A percentile compares a stretch with the other conserved stretches of the same genome.
phyloP scores from a whole-genome alignment of 345 rosid species.

The Balakata baccata region DNA sequence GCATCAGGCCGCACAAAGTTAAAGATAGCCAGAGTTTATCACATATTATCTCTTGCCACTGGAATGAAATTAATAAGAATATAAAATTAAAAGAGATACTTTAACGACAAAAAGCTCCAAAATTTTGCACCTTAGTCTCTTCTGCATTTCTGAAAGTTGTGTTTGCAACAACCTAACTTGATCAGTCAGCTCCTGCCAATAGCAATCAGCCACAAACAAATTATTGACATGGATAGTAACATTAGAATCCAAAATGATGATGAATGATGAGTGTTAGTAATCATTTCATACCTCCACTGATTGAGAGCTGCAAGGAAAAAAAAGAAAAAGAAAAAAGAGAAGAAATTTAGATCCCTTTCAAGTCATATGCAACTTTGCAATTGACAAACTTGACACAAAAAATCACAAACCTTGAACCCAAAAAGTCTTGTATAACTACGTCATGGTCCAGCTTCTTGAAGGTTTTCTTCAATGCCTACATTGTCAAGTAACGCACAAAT shows the following conservation, averaged over 20 bases:
- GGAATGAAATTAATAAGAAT: not conserved
- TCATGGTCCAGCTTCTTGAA: conserved; percentile 92
- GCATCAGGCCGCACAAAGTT: not conserved
- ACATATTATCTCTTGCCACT: conserved; percentile 1
- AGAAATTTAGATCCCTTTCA: conserved; percentile 26
- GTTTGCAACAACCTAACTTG: conserved; percentile 55
- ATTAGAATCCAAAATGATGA: conserved; percentile 1
- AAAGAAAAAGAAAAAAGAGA: conserved; percentile 12
- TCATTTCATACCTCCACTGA: conserved; percentile 58
- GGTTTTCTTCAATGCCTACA: conserved; percentile 80
- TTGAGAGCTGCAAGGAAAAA: conserved; percentile 52
- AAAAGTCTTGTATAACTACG: conserved; percentile 72
- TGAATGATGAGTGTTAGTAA: not conserved
- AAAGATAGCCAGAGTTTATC: not conserved
- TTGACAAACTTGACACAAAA: conserved; percentile 10
- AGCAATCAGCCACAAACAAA: conserved; percentile 17
- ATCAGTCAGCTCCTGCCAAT: conserved; percentile 57
- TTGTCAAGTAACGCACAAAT: conserved; percentile 27
- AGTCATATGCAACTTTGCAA: conserved; percentile 9
- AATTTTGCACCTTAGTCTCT: conserved; percentile 66
- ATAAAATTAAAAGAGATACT: conserved; percentile 13
- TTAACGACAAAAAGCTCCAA: conserved; percentile 19
- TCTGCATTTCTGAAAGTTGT: conserved; percentile 60
- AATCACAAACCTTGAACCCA: conserved; percentile 60
- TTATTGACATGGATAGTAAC: conserved; percentile 6